Evolutionary conservation across 306 rosid species (phyloP), one percentile per base, ranked within the genome.

Genomic region (Oemleria cerasiformis): DNA sequence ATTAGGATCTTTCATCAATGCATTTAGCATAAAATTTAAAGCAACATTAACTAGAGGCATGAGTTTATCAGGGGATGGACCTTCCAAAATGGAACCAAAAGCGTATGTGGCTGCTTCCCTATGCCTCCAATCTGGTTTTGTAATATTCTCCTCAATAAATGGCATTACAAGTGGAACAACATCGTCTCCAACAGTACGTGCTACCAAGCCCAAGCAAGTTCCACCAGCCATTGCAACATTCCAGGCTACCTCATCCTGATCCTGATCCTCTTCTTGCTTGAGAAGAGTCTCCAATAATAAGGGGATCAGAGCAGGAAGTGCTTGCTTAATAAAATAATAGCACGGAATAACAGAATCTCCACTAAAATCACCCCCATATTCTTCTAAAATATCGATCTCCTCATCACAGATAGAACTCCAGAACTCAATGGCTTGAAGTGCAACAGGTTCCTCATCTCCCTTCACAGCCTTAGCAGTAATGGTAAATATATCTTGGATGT

Each of bases 141-240:
- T 83, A 67, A 92, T 92, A 68, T 92, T 92, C 85, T 85, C 97
- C 85, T 90, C 90, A 65, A 90, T 90, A 75, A 92, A 90, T 40
- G 97, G 97, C 98, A 90, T 88, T 47, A 92, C 98, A 78, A 92
- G 80, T 38, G 96, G 92, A 60, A 92, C 98, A 59, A 92, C 74
- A 72, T 86, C 97, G 80, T 92, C 97, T 5, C 98, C 97, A 47
- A 92, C 97, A 7, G 97, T 92, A 3, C 93, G 86, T 66, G 98
- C 98, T 80, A 90, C 96, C 77, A 92, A 79, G 21, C 98, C 97
- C 84, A 92, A 77, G 76, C 98, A 92, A 12, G 98, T 92, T 43
- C 98, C 98, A 54, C 98, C 98, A 73, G 98, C 98, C 98, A 92
- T 92, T 53, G 98, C 98, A 85, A 92, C 88, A 73, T 92, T 92